Base-by-base conservation (phyloP, 345 rosid genomes). In the Fremontodendron californicum region DNA sequence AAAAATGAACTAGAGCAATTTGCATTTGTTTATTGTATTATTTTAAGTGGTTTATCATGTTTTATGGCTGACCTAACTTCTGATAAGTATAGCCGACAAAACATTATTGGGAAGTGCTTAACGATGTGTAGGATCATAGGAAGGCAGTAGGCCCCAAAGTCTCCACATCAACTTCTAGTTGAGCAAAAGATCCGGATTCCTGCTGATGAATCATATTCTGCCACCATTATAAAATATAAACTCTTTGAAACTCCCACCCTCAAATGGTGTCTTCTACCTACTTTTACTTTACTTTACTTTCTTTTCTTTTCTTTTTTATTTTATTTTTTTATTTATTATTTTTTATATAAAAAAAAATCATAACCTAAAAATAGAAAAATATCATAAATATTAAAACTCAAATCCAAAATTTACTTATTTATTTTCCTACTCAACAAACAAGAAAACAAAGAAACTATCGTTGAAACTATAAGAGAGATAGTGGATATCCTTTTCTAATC, bases 171-270 rank as follows among this genome's bases (percentile, higher is more conserved):
- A 85, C 89, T 85, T 86, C 82, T 88, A 84, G 89, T 89, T 90
- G 86, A 87, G 92, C 88, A 89, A 92, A 92, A 86, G 81, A 84
- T 86, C 82, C 79, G 80, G 85, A 87, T 84, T 87, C 91, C 77
- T 82, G 85, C 79, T 84, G 82, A 82, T 87, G 89, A 88, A 94
- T 92, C 90, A 85, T 82, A 89, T 92, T 87, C 89, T 84, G 78
- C 76, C 86, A 80, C 82, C 87, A 90, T 84, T 76, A 84, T 83
- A 62, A 33, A 90, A 83, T 76, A 84, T 83, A 62, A 33, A 69
- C 81, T 79, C 84, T 82, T 77, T 83, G 81, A 77, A 84, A 85
- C 85, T 84, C n/a, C n/a, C 75, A 33, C 25, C 79, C 80, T 76
- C 11, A 23, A 55, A 48, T 77, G 35, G 1, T 33, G 83, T 84